Evolutionary conservation across 352 stramenopile genomes (phyloP), one percentile per base, ranked within the genome.

Genomic region (Phytophthora cactorum): DNA sequence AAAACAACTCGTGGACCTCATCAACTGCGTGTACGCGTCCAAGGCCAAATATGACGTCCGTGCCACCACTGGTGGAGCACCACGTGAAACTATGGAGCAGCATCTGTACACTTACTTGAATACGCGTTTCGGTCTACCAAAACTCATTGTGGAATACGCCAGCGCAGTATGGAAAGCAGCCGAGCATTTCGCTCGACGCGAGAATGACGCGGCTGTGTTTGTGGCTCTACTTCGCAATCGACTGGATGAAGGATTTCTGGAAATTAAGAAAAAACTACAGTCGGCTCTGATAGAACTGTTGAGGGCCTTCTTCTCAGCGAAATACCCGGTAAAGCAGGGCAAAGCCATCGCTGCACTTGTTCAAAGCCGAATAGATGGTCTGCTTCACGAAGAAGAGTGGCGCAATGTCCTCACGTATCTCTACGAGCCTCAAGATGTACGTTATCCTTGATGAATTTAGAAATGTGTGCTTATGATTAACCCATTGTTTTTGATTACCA

Each of bases 41-140:
- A 96, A 96, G 52, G 51, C 32, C 22, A 94, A 91, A 57, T 86
- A 82, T 36, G 86, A 96, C 51, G 68, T 64, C 0, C 82, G 81
- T n/a, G 70, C 61, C 8, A 66, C 59, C 5, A 74, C 74, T 5
- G 63, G 71, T 31, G 65, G 81, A 1, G 77, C 90, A 0, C 78
- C 88, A 14, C 77, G 82, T 3, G 89, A 96, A 51, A 96, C 88
- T 4, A 86, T 96, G 61, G 88, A 96, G 82, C 89, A 96, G 72
- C 89, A 96, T 63, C 77, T 96, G 77, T 96, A 96, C 76, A 90
- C 89, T 52, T 96, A 92, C 51, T 64, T 96, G 49, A 94, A 93
- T 59, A 88, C 93, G 59, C 81, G 86, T n/a, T 96, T 96, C 52
- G 89, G 89, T 1, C 70, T 96, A 14, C 79, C 84, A 0, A 56